Percentiles rank a stretch among this genome's conserved stretches.
phyloP scores from a whole-genome alignment of 23 red algal species.

The Gracilaria caudata region DNA sequence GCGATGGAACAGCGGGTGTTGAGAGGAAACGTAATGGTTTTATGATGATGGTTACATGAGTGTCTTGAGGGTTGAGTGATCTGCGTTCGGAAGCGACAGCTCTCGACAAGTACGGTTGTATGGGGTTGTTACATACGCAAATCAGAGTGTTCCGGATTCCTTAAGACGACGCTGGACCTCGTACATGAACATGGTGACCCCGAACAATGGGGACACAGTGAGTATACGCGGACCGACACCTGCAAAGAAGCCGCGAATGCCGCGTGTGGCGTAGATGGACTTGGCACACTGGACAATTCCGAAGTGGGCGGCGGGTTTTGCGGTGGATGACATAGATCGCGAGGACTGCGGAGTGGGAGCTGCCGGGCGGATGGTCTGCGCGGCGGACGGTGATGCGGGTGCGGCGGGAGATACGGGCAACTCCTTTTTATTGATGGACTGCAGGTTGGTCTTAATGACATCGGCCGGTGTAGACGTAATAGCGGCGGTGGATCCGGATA shows the following conservation, averaged over 20 bases:
- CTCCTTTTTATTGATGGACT: conserved; percentile 22
- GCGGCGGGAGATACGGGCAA: background rate
- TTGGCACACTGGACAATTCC: conserved; percentile 67
- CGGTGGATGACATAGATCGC: background rate
- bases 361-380: background rate
- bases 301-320: conserved; percentile 30
- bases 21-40: background rate
- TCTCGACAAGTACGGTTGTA: background rate
- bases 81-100: background rate
- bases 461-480: conserved; percentile 84
- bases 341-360: conserved; percentile 5
- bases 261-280: conserved; percentile 70
- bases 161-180: conserved; percentile 85
- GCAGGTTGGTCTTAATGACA: conserved; percentile 92
- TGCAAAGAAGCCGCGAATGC: conserved; percentile 73
- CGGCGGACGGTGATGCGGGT: background rate
- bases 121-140: background rate
- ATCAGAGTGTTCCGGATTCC: conserved; percentile 44
- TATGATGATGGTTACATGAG: background rate
- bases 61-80: background rate
- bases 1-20: background rate
- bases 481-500: conserved; percentile 76
- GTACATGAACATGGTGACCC: conserved; percentile 90
- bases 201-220: conserved; percentile 92
- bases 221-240: conserved; percentile 80